Evolutionary conservation across 2,329 filamentous ascomycete species (phyloP).

Genomic region (Aspergillus brasiliensis): DNA sequence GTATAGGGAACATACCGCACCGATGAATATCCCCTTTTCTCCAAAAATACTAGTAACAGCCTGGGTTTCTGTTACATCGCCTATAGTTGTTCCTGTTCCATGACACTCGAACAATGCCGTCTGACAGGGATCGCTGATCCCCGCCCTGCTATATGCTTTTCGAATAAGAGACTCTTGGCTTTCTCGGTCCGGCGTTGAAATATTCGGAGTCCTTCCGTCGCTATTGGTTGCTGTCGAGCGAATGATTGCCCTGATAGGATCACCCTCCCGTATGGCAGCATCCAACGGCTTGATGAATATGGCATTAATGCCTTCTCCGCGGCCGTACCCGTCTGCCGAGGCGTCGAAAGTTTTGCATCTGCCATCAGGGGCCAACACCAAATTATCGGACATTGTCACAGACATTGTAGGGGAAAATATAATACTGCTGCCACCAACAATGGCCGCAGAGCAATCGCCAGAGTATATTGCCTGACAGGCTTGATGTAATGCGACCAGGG

Average conservation of each 20-base stretch:
- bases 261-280: constrained; percentile 32
- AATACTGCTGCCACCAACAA: constrained; percentile 40
- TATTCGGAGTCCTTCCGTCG: constrained; percentile 24
- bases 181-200: not conserved
- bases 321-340: constrained; percentile 34
- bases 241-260: constrained; percentile 36
- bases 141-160: constrained; percentile 4
- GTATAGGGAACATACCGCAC: constrained; percentile 13
- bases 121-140: constrained; percentile 7
- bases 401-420: constrained; percentile 34
- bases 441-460: constrained; percentile 23
- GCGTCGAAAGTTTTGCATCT: constrained; percentile 31
- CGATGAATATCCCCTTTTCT: constrained; percentile 14
- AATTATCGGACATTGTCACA: constrained; percentile 32
- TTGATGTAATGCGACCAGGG: constrained; percentile 34
- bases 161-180: constrained; percentile 14
- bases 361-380: constrained; percentile 37
- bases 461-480: constrained; percentile 26
- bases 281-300: constrained; percentile 34
- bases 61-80: constrained; percentile 7
- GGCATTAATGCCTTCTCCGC: constrained; percentile 37
- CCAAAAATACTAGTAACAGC: constrained; percentile 16
- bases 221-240: constrained; percentile 23
- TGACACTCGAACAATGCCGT: constrained; percentile 20
- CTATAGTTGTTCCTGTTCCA: constrained; percentile 15